A percentile compares a stretch with the other conserved stretches of the same genome.
phyloP scores from a whole-genome alignment of 495 filamentous ascomycete species.

The Penicillium ucsense region DNA sequence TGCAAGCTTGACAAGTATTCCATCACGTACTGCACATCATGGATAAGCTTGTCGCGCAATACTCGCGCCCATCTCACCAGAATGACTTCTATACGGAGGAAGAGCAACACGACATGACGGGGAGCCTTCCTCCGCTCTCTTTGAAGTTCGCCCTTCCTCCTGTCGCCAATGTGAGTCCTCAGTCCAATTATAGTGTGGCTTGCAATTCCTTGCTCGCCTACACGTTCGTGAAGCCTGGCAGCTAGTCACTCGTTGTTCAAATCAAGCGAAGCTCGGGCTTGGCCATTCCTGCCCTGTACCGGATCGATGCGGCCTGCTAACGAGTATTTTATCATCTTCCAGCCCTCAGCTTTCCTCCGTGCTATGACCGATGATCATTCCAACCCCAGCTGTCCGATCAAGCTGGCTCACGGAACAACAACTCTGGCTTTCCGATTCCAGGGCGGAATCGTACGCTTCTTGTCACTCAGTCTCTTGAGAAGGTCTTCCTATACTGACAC shows the following conservation, averaged over 20 bases:
- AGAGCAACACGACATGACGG: conserved; percentile 64
- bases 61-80: conserved; percentile 65
- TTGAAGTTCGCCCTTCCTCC: conserved; percentile 91
- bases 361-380: conserved; percentile 93
- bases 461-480: neutral
- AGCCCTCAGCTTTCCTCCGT: conserved; percentile 88
- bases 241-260: conserved; percentile 2
- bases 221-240: neutral
- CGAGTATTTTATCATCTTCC: conserved; percentile 3
- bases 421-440: conserved; percentile 98
- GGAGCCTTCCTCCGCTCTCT: conserved; percentile 59
- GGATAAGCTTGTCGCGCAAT: conserved; percentile 88
- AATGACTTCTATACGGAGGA: conserved; percentile 62
- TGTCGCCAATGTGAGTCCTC: conserved; percentile 66
- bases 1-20: too few species aligned
- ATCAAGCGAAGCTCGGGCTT: neutral
- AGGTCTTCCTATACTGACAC: neutral
- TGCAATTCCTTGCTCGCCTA: neutral
- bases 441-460: conserved; percentile 64
- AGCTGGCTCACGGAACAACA: conserved; percentile 97
- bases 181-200: too few species aligned
- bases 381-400: conserved; percentile 94
- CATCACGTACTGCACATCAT: conserved; percentile 39
- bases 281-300: neutral
- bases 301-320: conserved; percentile 1